Conservation (phyloP, 2,329 filamentous ascomycete genomes). For the Falciphora oryzae region DNA sequence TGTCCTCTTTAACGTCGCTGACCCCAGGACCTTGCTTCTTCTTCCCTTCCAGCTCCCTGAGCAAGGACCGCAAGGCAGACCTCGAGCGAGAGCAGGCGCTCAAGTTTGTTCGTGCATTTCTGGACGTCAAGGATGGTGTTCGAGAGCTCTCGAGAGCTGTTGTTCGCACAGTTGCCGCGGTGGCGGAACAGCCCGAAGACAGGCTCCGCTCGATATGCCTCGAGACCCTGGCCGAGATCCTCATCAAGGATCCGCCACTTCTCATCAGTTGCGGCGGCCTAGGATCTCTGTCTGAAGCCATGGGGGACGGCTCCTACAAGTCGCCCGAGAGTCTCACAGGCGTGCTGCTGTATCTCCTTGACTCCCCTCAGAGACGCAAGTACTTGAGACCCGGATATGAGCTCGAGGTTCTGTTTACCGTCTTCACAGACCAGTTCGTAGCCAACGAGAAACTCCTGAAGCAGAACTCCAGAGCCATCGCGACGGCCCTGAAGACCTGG, state of each 20-base stretch:
- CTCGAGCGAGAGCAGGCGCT: slow-evolving; percentile 95
- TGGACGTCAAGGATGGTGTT: slow-evolving; percentile 91
- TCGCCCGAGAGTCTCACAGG: slow-evolving; percentile 83
- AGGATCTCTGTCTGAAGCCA: slow-evolving; percentile 79
- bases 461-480: slow-evolving; percentile 86
- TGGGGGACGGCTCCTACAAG: slow-evolving; percentile 86
- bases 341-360: slow-evolving; percentile 85
- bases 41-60: slow-evolving; percentile 56
- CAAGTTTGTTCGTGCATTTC: slow-evolving; percentile 90
- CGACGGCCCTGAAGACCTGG: slow-evolving; percentile 89
- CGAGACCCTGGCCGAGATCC: slow-evolving; percentile 85
- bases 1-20: neutral
- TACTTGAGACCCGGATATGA: slow-evolving; percentile 86
- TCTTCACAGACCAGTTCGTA: slow-evolving; percentile 78
- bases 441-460: slow-evolving; percentile 61
- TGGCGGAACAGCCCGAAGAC: slow-evolving; percentile 82
- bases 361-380: slow-evolving; percentile 72
- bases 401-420: slow-evolving; percentile 81
- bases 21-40: slow-evolving; percentile 7
- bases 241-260: slow-evolving; percentile 77
- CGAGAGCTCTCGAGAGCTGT: slow-evolving; percentile 81
- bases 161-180: slow-evolving; percentile 81
- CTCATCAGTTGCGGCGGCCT: slow-evolving; percentile 81
- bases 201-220: slow-evolving; percentile 84
- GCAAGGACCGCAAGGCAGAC: slow-evolving; percentile 94